Evolutionary conservation across 148 eudicot genomes (phyloP), one percentile per base, ranked within the genome.

Genomic region (Rhododendron ovatum): DNA sequence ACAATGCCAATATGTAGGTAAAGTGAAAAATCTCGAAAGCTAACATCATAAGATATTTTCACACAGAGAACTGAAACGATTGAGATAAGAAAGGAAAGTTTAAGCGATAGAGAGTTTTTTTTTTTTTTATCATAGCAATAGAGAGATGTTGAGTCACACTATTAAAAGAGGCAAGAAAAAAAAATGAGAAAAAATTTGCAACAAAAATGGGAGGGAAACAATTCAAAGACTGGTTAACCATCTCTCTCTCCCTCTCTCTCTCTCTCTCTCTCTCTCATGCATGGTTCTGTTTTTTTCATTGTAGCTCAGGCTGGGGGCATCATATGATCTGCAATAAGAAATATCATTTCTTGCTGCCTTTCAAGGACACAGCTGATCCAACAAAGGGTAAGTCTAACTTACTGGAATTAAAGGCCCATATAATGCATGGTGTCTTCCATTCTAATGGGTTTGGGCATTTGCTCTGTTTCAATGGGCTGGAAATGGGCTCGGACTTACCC

Each of bases 361-460:
- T 98, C 17, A 98, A 94, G 89, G 95, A 93, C 81, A 90, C 93
- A 81, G 88, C 91, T 7, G 45, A 41, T 41, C 84, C 89, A 37
- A 85, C 87, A 39, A 86, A 86, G 85, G 85, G 89, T 35, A 91
- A 89, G 82, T 82, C 88, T 53, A 93, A 92, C 83, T 90, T 93
- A 69, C 89, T 95, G 74, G 95, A 95, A 78, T 89, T 93, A 43
- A 87, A 95, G 77, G 98, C 93, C 43, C 99, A 95, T 88, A 87
- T 88, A 45, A 77, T 98, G 86, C 99, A 98, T 86, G 99, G 98
- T 65, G 96, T 98, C n/a, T 93, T 97, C 83, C 99, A 98, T 83
- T 93, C 94, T 87, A 95, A 98, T 90, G 99, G 99, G 2, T 98
- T 94, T 80, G 99, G 99, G 26, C 99, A 98, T 94, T 91, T 98